Base-by-base conservation (phyloP, 495 filamentous ascomycete species). In the Penicillium cosmopolitanum region DNA sequence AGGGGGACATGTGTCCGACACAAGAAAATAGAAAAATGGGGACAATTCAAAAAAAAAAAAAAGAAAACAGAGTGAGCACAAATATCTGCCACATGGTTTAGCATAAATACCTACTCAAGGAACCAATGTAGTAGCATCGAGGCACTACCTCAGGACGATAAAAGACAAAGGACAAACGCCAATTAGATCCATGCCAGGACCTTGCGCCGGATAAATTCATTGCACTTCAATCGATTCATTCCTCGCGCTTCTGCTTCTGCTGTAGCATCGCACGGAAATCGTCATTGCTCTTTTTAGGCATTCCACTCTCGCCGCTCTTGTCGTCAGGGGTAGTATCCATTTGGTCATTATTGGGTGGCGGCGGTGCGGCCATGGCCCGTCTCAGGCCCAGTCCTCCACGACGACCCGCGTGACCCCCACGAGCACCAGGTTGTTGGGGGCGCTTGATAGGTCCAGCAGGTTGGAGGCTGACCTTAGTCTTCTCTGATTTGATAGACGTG, bases 191-290 rank as follows among this genome's bases (percentile, higher is more conserved):
- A 66, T 68, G 64, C 61, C 64, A 55, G 50, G 55, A 58, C 50
- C 35, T 60, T 70, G 67, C 70, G 67, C 65, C 68, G 61, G 40
- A 61, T 57, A 54, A 34, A 42, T 40, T 62, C 58, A 61, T 62
- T 63, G 58, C 60, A 58, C 46, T 68, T 66, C 53, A 31, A 31
- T 31, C 48, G 54, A 57, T 66, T 74, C 57, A 77, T 60, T 72
- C 67, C 63, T 54, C 52, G 47, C 62, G 69, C 62, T 66, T 74
- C 36, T 59, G 66, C 62, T 66, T 38, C 36, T 38, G 36, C 11
- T 74, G 70, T 65, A 94, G 86, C 86, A 96, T 84, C 38, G 83
- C 85, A 66, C 87, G 90, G 75, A 96, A 96, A 76, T 96, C 92
- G 51, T 88, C 89, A 77, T 97, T 96, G 69, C 83, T 93, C 82